phyloP scores from a whole-genome alignment of 2,329 filamentous ascomycete genomes.

The Sarocladiaceae sp. region DNA sequence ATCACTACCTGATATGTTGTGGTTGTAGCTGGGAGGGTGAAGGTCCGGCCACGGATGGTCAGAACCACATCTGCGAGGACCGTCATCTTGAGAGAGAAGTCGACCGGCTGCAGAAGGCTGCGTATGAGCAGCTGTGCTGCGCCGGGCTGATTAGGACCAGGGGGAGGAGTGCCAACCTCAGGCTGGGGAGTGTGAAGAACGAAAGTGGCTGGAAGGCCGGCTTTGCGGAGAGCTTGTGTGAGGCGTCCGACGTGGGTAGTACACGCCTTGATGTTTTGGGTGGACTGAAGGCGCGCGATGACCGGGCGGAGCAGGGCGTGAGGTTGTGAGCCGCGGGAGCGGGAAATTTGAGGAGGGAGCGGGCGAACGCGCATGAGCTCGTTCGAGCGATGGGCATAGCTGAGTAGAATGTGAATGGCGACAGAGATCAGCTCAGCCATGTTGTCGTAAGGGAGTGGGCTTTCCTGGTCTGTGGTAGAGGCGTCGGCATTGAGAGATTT shows the following conservation, averaged over 20 bases:
- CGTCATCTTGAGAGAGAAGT: constrained; percentile 35
- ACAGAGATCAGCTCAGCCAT: constrained; percentile 62
- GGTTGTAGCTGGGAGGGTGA: constrained; percentile 35
- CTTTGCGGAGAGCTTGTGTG: constrained; percentile 35
- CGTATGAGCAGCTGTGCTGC: constrained; percentile 39
- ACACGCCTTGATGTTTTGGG: constrained; percentile 32
- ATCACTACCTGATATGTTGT: constrained; percentile 39
- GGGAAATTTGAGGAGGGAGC: constrained; percentile 30
- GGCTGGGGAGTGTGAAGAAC: constrained; percentile 32
- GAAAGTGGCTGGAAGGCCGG: constrained; percentile 39
- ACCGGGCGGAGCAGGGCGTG: constrained; percentile 47
- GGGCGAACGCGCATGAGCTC: constrained; percentile 61
- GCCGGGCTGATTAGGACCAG: constrained; percentile 29
- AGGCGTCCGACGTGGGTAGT: constrained; percentile 37
- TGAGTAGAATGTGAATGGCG: constrained; percentile 68
- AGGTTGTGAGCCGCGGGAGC: constrained; percentile 31
- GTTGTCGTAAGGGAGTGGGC: constrained; percentile 33
- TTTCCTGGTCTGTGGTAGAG: constrained; percentile 29
- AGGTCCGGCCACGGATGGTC: constrained; percentile 38
- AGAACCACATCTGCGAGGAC: constrained; percentile 38
- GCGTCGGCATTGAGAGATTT: constrained; percentile 46
- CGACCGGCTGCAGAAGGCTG: constrained; percentile 34
- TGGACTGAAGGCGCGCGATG: constrained; percentile 41
- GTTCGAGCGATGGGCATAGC: constrained; percentile 71
- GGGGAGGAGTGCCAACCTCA: constrained; percentile 23